Evolutionary conservation across 305 asterid species (phyloP).

Genomic region (Galium porrigens): DNA sequence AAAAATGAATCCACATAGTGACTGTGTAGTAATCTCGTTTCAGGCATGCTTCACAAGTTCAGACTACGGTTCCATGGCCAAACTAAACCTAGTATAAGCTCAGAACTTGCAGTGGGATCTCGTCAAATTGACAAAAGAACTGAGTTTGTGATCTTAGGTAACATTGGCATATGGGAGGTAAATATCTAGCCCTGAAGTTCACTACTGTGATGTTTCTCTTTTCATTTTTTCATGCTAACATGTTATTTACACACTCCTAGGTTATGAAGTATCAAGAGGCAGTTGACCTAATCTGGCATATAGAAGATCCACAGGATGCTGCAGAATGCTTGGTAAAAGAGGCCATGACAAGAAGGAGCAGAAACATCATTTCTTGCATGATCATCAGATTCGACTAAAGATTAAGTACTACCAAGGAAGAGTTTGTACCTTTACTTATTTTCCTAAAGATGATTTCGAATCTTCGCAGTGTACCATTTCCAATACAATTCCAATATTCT

Average conservation of each 20-base stretch:
- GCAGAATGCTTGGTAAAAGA: conserved; percentile 53
- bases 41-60: conserved; percentile 22
- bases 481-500: neutral
- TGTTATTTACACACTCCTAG: conserved; percentile 10
- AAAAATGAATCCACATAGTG: neutral
- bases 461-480: neutral
- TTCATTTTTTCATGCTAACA: neutral
- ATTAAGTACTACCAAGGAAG: neutral
- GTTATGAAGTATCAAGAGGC: conserved; percentile 58
- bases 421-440: neutral
- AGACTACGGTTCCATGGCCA: conserved; percentile 7
- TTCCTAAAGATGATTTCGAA: neutral
- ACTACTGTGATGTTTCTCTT: neutral
- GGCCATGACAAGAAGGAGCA: conserved; percentile 43
- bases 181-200: neutral
- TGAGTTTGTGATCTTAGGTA: conserved; percentile 47
- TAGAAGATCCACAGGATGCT: conserved; percentile 46
- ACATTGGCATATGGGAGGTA: conserved; percentile 60
- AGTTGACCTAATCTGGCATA: conserved; percentile 46
- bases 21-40: neutral
- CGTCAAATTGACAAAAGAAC: conserved; percentile 33
- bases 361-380: conserved; percentile 36
- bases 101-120: conserved; percentile 23
- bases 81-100: neutral
- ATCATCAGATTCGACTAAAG: conserved; percentile 39